Base-by-base conservation (phyloP, 768 basidiomycete genomes). In the Sutorius australiensis region DNA sequence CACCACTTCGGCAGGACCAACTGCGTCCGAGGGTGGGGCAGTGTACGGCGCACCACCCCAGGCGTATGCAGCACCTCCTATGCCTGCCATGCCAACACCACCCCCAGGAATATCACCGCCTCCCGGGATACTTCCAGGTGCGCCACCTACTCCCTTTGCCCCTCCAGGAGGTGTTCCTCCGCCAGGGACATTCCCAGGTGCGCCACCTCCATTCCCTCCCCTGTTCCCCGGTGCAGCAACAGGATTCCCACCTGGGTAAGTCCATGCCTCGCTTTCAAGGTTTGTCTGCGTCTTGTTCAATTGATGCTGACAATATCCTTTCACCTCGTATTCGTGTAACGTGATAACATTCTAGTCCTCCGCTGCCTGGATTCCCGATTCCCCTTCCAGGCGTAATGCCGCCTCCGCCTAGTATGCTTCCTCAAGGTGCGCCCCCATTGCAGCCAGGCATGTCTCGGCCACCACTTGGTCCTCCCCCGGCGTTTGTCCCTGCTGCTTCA, bases 21-120 rank as follows among this genome's bases (percentile, higher is more conserved):
- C 76, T 45, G 64, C 74, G 12, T 73, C 65, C 0, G 65, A 65
- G 16, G 52, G 73, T 57, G 66, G 80, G 33, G 80, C 77, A 5
- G 89, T 92, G 0, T 91, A 86, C 61, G 82, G 82, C 19, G 88
- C 86, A 30, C 82, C 86, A 3, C 82, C 90, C 0, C 87, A 88
- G 61, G 75, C 87, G 1, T 92, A 92, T 60, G 73, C 76, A 16
- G 66, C 66, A 12, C 73, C 77, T 16, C 73, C 78, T 8, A 64
- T 71, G 32, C 65, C 73, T 6, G 58, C 64, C 6, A 59, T 68
- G 32, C 57, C 63, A 4, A 30, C 60, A 0, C 64, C 60, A 7
- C 62, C 63, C n/a, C 57, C 62, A 12, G 70, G 66, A 28, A 61
- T 73, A 50, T 64, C 71, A 14, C 73, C 74, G 9, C 72, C 77